A percentile compares a stretch with the other conserved stretches of the same genome.
Evolutionary conservation across 306 rosid genomes (phyloP).

Genomic region (Cucurbita ficifolia): DNA sequence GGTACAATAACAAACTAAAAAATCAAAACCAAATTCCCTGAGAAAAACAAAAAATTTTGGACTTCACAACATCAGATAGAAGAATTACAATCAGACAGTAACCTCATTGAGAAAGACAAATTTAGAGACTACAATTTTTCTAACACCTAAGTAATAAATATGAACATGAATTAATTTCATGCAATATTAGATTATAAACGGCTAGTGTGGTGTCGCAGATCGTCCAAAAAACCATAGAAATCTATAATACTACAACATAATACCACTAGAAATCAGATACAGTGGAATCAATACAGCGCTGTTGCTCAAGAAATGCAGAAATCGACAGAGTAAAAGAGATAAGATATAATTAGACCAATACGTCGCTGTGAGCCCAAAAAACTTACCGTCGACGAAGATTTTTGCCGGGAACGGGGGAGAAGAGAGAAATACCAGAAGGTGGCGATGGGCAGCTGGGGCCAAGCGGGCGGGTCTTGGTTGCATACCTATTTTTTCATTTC

Average conservation of each 20-base stretch:
- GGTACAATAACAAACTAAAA: not conserved
- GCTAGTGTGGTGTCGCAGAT: not conserved
- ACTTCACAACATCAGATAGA: not conserved
- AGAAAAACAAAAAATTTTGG: not conserved
- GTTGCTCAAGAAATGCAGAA: not conserved
- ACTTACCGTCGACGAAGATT: not conserved
- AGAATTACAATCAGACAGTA: not conserved
- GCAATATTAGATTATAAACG: not conserved
- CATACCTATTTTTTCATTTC: not conserved
- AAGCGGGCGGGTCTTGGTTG: not conserved
- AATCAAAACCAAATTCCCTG: not conserved
- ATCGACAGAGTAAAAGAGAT: not conserved
- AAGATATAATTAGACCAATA: not conserved
- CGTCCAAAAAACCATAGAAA: not conserved
- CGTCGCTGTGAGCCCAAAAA: not conserved
- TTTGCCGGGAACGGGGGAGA: not conserved
- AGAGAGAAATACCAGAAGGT: not conserved
- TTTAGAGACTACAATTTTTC: not conserved
- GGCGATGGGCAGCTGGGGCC: not conserved
- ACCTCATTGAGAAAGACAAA: not conserved
- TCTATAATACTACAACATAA: not conserved
- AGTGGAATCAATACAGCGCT: not conserved
- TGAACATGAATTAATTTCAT: not conserved
- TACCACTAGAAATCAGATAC: not conserved
- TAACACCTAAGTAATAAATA: not conserved